Conservation (phyloP, 148 eudicot species). For the Salicornia ramosissima region DNA sequence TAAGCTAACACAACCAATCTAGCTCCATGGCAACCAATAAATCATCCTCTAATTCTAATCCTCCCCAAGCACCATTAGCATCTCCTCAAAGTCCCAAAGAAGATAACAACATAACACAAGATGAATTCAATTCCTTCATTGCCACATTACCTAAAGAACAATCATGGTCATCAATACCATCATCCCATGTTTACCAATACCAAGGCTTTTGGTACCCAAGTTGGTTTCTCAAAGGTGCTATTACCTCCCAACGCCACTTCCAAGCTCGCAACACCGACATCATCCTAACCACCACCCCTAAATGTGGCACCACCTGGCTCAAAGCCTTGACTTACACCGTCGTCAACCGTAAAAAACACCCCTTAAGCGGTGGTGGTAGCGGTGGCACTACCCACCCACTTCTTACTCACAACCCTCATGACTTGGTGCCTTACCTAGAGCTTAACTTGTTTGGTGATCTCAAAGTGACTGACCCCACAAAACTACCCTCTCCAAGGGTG, state of each 20-base stretch:
- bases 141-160: slow-evolving; percentile 16
- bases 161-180: slow-evolving; percentile 27
- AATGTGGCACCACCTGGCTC: slow-evolving; percentile 50
- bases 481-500: slow-evolving; percentile 32
- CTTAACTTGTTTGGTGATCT: slow-evolving; percentile 15
- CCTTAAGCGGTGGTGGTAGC: not conserved
- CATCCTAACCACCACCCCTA: slow-evolving; percentile 43
- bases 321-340: slow-evolving; percentile 32
- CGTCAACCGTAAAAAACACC: slow-evolving; percentile 7
- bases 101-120: slow-evolving; percentile 30
- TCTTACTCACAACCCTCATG: slow-evolving; percentile 28
- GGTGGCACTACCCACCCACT: slow-evolving; percentile 24
- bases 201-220: slow-evolving; percentile 50
- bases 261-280: slow-evolving; percentile 40
- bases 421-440: slow-evolving; percentile 35
- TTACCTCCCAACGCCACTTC: slow-evolving; percentile 48
- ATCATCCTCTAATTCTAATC: not conserved
- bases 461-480: slow-evolving; percentile 24
- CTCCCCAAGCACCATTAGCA: not conserved
- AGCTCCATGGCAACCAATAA: slow-evolving; percentile 13
- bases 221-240: slow-evolving; percentile 32
- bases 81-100: slow-evolving; percentile 6
- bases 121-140: slow-evolving; percentile 26
- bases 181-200: slow-evolving; percentile 34
- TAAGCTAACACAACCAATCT: not conserved